Percentiles rank a stretch among this genome's conserved stretches.
Evolutionary conservation across 768 basidiomycete genomes (phyloP).

Genomic region (Suillus luteus): DNA sequence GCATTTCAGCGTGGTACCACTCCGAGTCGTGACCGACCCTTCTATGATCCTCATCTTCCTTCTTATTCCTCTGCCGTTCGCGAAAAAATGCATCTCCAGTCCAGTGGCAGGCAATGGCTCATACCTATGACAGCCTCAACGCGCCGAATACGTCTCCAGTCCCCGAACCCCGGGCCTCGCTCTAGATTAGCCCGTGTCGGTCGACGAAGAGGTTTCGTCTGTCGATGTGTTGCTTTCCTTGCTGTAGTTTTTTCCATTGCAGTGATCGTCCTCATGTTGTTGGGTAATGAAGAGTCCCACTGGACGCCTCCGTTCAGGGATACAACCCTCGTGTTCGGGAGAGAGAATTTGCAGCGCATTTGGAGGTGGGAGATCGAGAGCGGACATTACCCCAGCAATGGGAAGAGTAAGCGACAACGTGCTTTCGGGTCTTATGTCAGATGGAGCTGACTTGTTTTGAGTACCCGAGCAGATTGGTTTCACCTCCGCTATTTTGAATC

Average conservation of each 20-base stretch:
- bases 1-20: conserved; percentile 14
- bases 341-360: conserved; percentile 76
- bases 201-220: conserved; percentile 54
- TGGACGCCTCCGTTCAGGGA: conserved; percentile 42
- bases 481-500: conserved; percentile 57
- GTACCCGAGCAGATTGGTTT: conserved; percentile 68
- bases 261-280: conserved; percentile 40
- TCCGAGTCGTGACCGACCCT: conserved; percentile 1
- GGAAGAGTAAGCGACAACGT: conserved; percentile 54
- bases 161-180: conserved; percentile 56
- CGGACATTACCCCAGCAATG: conserved; percentile 83
- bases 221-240: conserved; percentile 53
- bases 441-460: conserved; percentile 26
- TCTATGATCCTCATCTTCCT: conserved; percentile 10
- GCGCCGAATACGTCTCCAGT: conserved; percentile 58
- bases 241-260: conserved; percentile 51
- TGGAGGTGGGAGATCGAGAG: conserved; percentile 94
- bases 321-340: conserved; percentile 69
- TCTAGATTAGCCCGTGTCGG: conserved; percentile 49
- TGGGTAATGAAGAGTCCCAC: conserved; percentile 45
- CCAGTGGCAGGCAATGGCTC: conserved; percentile 46
- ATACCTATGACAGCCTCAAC: conserved; percentile 56
- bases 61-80: conserved; percentile 36
- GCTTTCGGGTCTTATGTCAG: conserved; percentile 11
- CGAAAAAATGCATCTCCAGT: conserved; percentile 39